phyloP scores from a whole-genome alignment of 208 protist genomes.

The Angomonas ambiguus region DNA sequence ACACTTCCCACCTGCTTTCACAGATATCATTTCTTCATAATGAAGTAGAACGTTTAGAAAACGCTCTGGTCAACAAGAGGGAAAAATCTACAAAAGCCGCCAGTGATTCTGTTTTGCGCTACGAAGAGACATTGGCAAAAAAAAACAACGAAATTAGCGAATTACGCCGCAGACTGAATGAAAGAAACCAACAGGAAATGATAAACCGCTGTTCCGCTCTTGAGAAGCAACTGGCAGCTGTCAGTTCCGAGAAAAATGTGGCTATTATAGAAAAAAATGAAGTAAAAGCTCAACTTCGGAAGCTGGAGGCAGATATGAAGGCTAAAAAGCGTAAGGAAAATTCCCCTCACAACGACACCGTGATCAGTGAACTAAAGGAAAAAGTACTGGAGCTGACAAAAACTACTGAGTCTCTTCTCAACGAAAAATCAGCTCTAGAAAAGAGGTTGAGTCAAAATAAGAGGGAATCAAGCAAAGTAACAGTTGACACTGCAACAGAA shows the following conservation, averaged over 20 bases:
- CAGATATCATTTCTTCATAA: conserved; percentile 81
- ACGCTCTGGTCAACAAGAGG: conserved; percentile 28
- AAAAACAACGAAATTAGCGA: conserved; percentile 42
- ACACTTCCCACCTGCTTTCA: conserved; percentile 47
- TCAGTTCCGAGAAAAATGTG: conserved; percentile 62
- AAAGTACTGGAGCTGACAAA: neutral
- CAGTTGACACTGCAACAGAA: neutral
- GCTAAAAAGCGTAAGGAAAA: conserved; percentile 31
- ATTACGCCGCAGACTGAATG: conserved; percentile 15
- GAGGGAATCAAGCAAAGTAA: neutral
- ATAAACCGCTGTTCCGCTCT: conserved; percentile 43
- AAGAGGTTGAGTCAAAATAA: neutral
- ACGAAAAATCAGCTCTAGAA: neutral
- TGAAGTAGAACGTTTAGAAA: conserved; percentile 74
- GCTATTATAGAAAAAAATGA: conserved; percentile 53
- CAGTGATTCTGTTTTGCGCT: conserved; percentile 23
- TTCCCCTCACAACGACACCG: conserved; percentile 7
- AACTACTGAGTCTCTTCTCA: neutral
- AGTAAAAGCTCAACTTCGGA: conserved; percentile 38
- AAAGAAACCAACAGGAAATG: conserved; percentile 36
- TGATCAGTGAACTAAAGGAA: conserved; percentile 11
- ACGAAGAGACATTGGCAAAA: conserved; percentile 44
- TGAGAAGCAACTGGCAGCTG: conserved; percentile 66
- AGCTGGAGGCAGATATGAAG: conserved; percentile 44
- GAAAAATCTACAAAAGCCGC: conserved; percentile 23